Evolutionary conservation across 1,284 basidiomycete genomes (phyloP).

Genomic region (Agaricales sp.): DNA sequence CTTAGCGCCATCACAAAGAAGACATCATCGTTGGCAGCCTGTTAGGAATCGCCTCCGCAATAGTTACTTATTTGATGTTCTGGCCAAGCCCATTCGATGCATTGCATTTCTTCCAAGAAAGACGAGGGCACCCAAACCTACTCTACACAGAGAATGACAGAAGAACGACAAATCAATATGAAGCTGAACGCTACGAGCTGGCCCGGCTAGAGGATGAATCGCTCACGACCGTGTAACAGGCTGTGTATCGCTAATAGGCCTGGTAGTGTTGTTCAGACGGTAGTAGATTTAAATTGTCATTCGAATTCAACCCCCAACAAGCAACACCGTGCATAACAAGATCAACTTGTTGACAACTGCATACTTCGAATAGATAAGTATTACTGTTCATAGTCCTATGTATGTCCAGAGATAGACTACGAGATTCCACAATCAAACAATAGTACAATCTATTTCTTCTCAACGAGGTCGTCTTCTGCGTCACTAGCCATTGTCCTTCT

Average conservation of each 20-base stretch:
- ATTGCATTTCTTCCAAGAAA: background rate
- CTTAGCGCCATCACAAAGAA: constrained; percentile 56
- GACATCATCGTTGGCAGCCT: constrained; percentile 53
- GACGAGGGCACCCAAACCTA: background rate
- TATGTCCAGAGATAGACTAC: too few relatives aligned
- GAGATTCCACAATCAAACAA: too few relatives aligned
- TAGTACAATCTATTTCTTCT: background rate
- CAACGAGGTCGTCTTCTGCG: constrained; percentile 65
- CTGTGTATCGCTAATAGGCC: too few relatives aligned
- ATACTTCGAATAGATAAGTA: too few relatives aligned
- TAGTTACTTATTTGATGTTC: constrained; percentile 44
- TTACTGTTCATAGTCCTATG: too few relatives aligned
- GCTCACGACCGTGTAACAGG: too few relatives aligned
- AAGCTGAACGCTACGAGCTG: constrained; percentile 31
- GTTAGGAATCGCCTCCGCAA: constrained; percentile 42
- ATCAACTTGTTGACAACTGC: too few relatives aligned
- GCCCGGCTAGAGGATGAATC: constrained; percentile 34
- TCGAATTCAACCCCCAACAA: too few relatives aligned
- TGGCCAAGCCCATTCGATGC: constrained; percentile 52
- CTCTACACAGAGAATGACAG: background rate
- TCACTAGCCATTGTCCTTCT: constrained; percentile 73
- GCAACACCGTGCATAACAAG: too few relatives aligned
- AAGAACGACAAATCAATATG: background rate
- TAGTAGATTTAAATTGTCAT: too few relatives aligned
- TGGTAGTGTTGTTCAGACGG: too few relatives aligned